Conservation (phyloP, 257 asterid genomes). For the Anisodus acutangulus region DNA sequence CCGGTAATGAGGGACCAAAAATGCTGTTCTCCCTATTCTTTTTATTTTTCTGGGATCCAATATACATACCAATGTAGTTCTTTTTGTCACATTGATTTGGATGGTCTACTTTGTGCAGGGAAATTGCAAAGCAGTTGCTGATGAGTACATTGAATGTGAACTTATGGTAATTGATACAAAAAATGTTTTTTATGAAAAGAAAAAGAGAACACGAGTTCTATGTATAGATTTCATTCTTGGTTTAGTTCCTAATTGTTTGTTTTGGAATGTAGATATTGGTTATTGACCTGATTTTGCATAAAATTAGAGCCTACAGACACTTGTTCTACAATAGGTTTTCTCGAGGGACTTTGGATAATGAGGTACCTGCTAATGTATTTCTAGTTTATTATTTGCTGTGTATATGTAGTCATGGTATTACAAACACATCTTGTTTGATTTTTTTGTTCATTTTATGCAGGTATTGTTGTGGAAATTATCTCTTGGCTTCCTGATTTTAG, state of each 20-base stretch:
- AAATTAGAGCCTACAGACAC: constrained; percentile 82
- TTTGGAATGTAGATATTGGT: constrained; percentile 59
- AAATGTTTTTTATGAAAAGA: neutral
- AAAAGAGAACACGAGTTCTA: neutral
- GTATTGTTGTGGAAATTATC: constrained; percentile 62
- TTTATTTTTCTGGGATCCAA: too few relatives aligned
- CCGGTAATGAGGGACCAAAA: too few relatives aligned
- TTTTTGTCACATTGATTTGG: neutral
- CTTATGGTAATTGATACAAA: constrained; percentile 59
- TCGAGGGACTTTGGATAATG: constrained; percentile 45
- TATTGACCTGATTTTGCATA: constrained; percentile 89
- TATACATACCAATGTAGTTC: neutral
- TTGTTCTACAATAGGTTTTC: constrained; percentile 68
- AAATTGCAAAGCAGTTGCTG: constrained; percentile 74
- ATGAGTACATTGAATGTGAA: constrained; percentile 92
- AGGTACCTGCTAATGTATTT: constrained; percentile 45
- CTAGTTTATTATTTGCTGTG: neutral
- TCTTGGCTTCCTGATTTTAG: constrained; percentile 55
- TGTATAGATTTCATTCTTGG: neutral
- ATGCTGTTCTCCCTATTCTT: too few relatives aligned
- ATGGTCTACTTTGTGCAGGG: constrained; percentile 46
- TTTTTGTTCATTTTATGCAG: constrained; percentile 47
- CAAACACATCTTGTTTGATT: neutral
- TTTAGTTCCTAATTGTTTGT: neutral
- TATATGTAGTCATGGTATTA: neutral